Percentiles rank a stretch among this genome's conserved stretches.
Evolutionary conservation across 176 grass and related monocot genomes (phyloP).

Genomic region (Zea luxurians): DNA sequence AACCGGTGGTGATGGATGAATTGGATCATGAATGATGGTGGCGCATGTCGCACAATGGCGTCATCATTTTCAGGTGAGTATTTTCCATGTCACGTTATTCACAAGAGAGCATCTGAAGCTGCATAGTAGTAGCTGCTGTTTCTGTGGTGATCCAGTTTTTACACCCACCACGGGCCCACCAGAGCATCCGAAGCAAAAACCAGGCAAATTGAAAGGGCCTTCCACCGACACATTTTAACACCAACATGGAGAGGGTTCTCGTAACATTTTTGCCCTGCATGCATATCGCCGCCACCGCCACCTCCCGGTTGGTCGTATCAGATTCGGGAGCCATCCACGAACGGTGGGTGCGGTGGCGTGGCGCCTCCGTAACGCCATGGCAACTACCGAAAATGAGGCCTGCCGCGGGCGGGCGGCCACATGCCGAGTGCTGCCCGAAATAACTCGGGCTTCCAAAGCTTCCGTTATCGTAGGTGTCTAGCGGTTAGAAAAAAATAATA

Average conservation of each 20-base stretch:
- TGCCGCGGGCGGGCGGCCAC: not conserved
- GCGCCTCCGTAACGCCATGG: not conserved
- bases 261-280: not conserved
- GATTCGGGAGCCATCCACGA: conserved; percentile 2
- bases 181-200: not conserved
- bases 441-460: too few species aligned
- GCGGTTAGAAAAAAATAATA: too few species aligned
- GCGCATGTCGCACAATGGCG: not conserved
- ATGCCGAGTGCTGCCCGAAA: not conserved
- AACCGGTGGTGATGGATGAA: conserved; percentile 1
- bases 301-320: not conserved
- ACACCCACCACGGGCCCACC: not conserved
- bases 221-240: too few species aligned
- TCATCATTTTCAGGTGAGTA: conserved; percentile 10
- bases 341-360: not conserved
- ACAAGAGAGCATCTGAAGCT: conserved; percentile 16
- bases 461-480: too few species aligned
- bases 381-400: conserved; percentile 16
- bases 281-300: not conserved
- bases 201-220: not conserved
- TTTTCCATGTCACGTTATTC: conserved; percentile 14
- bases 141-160: conserved; percentile 15
- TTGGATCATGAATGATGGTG: not conserved
- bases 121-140: not conserved
- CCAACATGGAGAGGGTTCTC: not conserved